A percentile compares a stretch with the other conserved stretches of the same genome.
Conservation (phyloP, 1,284 basidiomycete genomes). For the Irpex rosettiformis region DNA sequence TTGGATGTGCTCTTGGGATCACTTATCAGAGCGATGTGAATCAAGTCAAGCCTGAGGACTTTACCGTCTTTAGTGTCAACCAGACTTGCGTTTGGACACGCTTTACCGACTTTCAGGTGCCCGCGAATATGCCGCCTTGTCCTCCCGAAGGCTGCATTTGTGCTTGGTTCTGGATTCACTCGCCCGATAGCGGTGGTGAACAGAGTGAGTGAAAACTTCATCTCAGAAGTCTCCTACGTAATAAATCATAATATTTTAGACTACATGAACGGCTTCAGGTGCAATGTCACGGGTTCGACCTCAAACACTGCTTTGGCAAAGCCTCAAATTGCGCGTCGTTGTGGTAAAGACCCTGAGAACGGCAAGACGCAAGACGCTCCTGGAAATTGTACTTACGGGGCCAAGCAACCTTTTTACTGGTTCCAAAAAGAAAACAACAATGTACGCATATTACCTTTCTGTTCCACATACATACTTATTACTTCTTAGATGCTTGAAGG, state of each 20-base stretch:
- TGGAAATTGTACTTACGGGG: conserved; percentile 62
- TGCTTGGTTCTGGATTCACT: conserved; percentile 76
- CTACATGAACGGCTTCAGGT: conserved; percentile 80
- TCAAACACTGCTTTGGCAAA: conserved; percentile 44
- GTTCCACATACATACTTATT: background rate
- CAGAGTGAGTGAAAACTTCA: conserved; percentile 34
- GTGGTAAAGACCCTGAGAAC: conserved; percentile 29
- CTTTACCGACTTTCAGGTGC: conserved; percentile 66
- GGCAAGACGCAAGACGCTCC: conserved; percentile 24
- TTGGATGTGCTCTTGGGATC: conserved; percentile 69
- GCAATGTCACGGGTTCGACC: conserved; percentile 56
- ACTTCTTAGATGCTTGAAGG: conserved; percentile 51
- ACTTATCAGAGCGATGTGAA: conserved; percentile 62
- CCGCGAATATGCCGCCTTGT: conserved; percentile 66
- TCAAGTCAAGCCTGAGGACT: conserved; percentile 60
- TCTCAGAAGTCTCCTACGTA: background rate
- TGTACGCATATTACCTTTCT: conserved; percentile 18
- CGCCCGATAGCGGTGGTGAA: conserved; percentile 40
- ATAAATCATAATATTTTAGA: conserved; percentile 29
- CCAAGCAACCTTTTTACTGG: conserved; percentile 69
- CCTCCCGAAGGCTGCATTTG: conserved; percentile 65
- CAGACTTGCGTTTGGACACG: conserved; percentile 71
- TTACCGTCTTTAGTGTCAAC: conserved; percentile 72
- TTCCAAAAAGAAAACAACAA: conserved; percentile 42
- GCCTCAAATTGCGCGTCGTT: conserved; percentile 29